Conservation (phyloP, 179 eudicot genomes). For the Camellia oleifera region DNA sequence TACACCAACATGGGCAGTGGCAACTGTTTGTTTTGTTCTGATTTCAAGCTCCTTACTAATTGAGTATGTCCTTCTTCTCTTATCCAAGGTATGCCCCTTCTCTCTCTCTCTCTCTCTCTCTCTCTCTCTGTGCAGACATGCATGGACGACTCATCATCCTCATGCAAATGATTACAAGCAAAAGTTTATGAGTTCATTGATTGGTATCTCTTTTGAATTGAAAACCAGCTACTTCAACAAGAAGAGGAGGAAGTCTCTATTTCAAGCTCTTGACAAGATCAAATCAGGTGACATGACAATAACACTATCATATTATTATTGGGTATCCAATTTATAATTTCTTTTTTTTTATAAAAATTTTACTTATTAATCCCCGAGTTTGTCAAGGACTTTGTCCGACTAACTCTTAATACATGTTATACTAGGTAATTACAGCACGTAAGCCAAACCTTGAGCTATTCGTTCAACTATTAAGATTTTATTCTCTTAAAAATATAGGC, state of each 20-base stretch:
- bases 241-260: conserved; percentile 30
- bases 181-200: neutral
- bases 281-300: conserved; percentile 30
- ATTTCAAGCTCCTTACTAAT: conserved; percentile 36
- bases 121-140: neutral
- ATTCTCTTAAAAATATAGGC: too few species aligned
- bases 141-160: neutral
- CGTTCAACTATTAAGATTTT: too few species aligned
- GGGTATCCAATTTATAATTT: neutral
- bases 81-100: conserved; percentile 29
- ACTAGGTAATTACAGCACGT: too few species aligned
- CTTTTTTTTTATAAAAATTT: neutral
- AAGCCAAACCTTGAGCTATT: too few species aligned
- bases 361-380: too few species aligned
- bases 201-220: neutral
- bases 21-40: conserved; percentile 40
- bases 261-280: conserved; percentile 35
- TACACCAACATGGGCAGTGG: conserved; percentile 62
- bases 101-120: neutral
- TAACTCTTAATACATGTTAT: too few species aligned
- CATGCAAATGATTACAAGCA: too few species aligned
- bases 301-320: neutral
- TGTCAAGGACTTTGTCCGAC: too few species aligned
- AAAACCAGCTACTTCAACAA: conserved; percentile 30
- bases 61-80: conserved; percentile 40